Conservation (phyloP, 2,329 filamentous ascomycete genomes). For the Penicillium brevicompactum region DNA sequence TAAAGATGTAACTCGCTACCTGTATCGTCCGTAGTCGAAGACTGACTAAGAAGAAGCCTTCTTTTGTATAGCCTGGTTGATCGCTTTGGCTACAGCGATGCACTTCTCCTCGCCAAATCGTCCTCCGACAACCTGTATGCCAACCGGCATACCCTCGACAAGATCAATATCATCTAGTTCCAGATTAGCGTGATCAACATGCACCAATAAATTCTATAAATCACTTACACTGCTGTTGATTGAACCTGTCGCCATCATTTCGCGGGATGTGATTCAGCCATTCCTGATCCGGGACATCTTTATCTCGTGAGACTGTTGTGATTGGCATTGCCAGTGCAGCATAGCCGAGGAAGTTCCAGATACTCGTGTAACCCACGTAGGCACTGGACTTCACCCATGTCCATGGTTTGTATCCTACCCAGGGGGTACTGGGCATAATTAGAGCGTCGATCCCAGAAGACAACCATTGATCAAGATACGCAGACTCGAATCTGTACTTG, state of each 20-base stretch:
- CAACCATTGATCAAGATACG: conserved; percentile 34
- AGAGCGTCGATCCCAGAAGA: conserved; percentile 35
- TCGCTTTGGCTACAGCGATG: conserved; percentile 35
- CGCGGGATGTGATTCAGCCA: conserved; percentile 38
- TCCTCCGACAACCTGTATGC: conserved; percentile 37
- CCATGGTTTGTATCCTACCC: conserved; percentile 35
- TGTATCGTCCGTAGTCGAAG: conserved; percentile 3
- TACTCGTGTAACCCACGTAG: conserved; percentile 38
- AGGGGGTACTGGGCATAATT: conserved; percentile 36
- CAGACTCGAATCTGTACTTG: conserved; percentile 31
- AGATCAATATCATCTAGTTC: conserved; percentile 33
- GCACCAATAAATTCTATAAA: background rate
- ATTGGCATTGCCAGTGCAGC: conserved; percentile 35
- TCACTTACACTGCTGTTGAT: conserved; percentile 35
- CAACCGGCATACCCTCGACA: conserved; percentile 37
- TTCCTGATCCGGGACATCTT: conserved; percentile 26
- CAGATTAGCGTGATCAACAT: background rate
- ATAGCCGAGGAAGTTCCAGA: conserved; percentile 41
- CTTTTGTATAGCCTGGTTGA: conserved; percentile 28
- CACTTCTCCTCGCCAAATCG: conserved; percentile 38
- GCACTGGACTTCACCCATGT: conserved; percentile 37
- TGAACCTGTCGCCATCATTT: conserved; percentile 34
- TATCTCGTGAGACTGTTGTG: conserved; percentile 32
- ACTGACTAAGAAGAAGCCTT: conserved; percentile 5
- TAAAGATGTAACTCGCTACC: no score